Conservation (phyloP, 371 early-diverging fungal species). For the Circinella minor region DNA sequence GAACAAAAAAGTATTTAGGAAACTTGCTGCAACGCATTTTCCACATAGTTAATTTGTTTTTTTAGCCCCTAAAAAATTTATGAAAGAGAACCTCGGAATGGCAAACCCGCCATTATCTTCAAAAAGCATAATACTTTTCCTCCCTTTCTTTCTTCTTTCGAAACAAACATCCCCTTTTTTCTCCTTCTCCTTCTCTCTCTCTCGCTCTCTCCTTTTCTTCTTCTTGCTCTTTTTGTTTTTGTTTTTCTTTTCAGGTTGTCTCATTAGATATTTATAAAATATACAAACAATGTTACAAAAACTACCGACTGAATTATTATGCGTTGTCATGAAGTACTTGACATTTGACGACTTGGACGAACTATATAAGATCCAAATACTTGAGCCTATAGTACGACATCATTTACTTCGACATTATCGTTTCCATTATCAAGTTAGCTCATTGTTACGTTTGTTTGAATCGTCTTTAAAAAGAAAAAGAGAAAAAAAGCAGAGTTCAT, state of each 20-base stretch:
- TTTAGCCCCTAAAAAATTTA: too few species aligned
- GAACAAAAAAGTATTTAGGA: too few species aligned
- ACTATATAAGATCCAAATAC: slow-evolving; percentile 11
- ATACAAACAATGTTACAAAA: slow-evolving; percentile 24
- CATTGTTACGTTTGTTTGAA: slow-evolving; percentile 34
- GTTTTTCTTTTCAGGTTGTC: neutral
- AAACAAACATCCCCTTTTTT: neutral
- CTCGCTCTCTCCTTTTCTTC: neutral
- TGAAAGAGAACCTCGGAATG: too few species aligned
- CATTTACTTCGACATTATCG: slow-evolving; percentile 34
- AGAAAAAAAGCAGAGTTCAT: too few species aligned
- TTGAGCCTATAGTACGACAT: slow-evolving; percentile 21
- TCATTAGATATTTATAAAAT: neutral
- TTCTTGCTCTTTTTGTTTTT: neutral
- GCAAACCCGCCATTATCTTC: too few species aligned
- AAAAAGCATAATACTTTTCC: neutral
- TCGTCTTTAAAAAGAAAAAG: slow-evolving; percentile 12
- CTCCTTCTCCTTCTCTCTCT: neutral
- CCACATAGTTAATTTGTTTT: too few species aligned
- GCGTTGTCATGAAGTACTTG: slow-evolving; percentile 29
- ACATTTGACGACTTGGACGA: slow-evolving; percentile 37
- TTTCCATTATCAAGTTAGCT: slow-evolving; percentile 34
- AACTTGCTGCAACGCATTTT: too few species aligned
- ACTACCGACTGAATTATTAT: slow-evolving; percentile 47
- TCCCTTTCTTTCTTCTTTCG: neutral